A percentile compares a stretch with the other conserved stretches of the same genome.
These are phyloP conservation scores for Corynascus novoguineensis DNA, from an alignment of 495 filamentous ascomycete genomes.

Conservation along the genomic window DNA sequence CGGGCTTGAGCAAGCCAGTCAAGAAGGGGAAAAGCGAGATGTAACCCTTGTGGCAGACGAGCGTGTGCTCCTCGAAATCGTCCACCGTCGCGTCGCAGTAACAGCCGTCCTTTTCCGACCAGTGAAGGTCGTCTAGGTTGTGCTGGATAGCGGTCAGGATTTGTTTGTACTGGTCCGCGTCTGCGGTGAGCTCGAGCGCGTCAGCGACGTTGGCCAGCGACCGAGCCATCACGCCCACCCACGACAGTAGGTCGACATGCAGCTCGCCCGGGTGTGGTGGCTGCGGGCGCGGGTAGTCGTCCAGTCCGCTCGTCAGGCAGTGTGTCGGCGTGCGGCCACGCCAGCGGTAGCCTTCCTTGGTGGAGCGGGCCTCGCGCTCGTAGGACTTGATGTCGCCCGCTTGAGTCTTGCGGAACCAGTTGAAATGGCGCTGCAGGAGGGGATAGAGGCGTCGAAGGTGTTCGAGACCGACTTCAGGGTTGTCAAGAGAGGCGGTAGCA, in stretches of 20 bases:
- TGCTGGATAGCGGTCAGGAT: conserved; percentile 72
- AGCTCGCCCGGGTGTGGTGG: conserved; percentile 98
- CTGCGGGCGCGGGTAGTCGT: conserved; percentile 91
- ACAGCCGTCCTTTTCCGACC: conserved; percentile 68
- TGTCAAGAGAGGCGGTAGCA: conserved; percentile 57
- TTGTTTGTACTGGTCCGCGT: conserved; percentile 63
- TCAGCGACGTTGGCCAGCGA: conserved; percentile 72
- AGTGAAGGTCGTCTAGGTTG: conserved; percentile 93
- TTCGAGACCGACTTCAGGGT: conserved; percentile 60
- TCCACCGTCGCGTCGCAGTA: conserved; percentile 97
- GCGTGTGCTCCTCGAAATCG: conserved; percentile 81
- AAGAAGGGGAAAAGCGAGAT: conserved; percentile 92
- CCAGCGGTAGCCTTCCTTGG: conserved; percentile 92
- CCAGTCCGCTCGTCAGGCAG: conserved; percentile 85
- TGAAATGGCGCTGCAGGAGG: conserved; percentile 83
- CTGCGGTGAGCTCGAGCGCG: conserved; percentile 64
- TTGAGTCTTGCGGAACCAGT: conserved; percentile 93
- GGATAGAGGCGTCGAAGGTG: conserved; percentile 83
- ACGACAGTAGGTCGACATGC: conserved; percentile 89
- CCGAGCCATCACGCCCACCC: conserved; percentile 92
- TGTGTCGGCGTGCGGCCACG: conserved; percentile 82
- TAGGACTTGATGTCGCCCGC: conserved; percentile 84
- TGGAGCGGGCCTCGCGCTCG: conserved; percentile 78
- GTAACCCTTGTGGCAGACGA: conserved; percentile 96
- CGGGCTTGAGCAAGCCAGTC: conserved; percentile 63